Evolutionary conservation across 345 rosid genomes (phyloP).

Genomic region (Populus pruinosa): DNA sequence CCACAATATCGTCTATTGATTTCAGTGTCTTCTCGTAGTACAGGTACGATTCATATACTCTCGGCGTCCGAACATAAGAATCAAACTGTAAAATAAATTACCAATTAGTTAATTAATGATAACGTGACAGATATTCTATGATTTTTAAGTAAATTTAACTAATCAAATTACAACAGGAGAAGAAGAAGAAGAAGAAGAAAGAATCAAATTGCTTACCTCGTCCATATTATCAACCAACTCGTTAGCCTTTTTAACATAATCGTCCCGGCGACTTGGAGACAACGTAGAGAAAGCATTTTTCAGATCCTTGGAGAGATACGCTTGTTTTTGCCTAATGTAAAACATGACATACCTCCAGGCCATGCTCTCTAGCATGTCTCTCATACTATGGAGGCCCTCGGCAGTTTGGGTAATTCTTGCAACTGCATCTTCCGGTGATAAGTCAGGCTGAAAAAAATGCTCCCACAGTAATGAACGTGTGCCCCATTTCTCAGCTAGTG

Average conservation of each 20-base stretch:
- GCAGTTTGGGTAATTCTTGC: conserved; percentile 88
- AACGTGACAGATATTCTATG: background rate
- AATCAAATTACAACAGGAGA: background rate
- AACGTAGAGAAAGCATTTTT: conserved; percentile 58
- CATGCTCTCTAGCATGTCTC: conserved; percentile 88
- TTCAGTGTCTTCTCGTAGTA: conserved; percentile 86
- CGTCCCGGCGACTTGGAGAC: conserved; percentile 52
- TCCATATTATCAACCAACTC: conserved; percentile 70
- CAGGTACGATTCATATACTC: conserved; percentile 81
- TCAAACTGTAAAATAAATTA: conserved; percentile 48
- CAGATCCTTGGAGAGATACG: conserved; percentile 79
- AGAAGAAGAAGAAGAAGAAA: too few species aligned
- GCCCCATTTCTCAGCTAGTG: conserved; percentile 80
- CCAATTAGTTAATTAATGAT: background rate
- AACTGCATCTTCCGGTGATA: conserved; percentile 79
- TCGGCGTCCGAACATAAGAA: conserved; percentile 66
- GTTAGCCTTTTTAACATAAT: conserved; percentile 67
- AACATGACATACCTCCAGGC: conserved; percentile 87
- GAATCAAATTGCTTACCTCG: conserved; percentile 38
- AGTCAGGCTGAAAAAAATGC: conserved; percentile 59
- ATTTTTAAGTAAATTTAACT: background rate
- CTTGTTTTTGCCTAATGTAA: conserved; percentile 63
- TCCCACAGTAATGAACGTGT: conserved; percentile 65
- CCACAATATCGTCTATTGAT: conserved; percentile 67
- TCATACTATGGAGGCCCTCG: conserved; percentile 65